Evolutionary conservation across 257 asterid species (phyloP).

Genomic region (Penstemon newberryi): DNA sequence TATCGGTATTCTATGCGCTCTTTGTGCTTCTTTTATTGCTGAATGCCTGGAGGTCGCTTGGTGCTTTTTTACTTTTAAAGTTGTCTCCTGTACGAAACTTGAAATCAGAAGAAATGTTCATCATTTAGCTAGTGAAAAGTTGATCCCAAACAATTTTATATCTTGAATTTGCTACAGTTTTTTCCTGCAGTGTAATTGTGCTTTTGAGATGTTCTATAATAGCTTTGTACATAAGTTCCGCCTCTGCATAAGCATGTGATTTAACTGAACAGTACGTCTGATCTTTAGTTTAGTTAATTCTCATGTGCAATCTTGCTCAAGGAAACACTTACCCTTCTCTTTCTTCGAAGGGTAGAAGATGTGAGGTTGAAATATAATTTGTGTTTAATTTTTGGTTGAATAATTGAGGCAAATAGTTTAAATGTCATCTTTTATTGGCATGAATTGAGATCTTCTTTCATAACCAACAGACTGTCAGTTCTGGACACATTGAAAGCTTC

Average conservation of each 20-base stretch:
- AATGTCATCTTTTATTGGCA: constrained; percentile 1
- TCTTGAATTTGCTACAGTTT: neutral
- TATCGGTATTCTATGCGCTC: constrained; percentile 54
- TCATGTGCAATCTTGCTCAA: neutral
- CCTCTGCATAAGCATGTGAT: neutral
- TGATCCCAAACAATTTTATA: neutral
- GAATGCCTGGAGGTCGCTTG: constrained; percentile 1
- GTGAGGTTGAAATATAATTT: neutral
- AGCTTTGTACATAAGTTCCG: neutral
- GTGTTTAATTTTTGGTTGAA: too few species aligned
- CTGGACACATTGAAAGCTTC: constrained; percentile 59
- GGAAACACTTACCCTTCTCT: neutral
- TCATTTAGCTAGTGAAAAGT: constrained; percentile 8
- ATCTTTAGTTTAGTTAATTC: too few species aligned
- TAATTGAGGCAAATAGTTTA: too few species aligned
- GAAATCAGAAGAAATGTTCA: neutral
- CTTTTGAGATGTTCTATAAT: neutral
- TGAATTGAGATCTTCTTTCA: constrained; percentile 27
- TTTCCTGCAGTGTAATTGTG: neutral
- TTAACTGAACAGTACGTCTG: neutral
- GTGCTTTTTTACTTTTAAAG: neutral
- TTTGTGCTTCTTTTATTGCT: constrained; percentile 22
- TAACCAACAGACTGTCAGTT: constrained; percentile 51
- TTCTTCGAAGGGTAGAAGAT: neutral
- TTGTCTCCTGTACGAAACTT: neutral